phyloP scores from a whole-genome alignment of 345 rosid genomes.

The Hirschfeldia incana region DNA sequence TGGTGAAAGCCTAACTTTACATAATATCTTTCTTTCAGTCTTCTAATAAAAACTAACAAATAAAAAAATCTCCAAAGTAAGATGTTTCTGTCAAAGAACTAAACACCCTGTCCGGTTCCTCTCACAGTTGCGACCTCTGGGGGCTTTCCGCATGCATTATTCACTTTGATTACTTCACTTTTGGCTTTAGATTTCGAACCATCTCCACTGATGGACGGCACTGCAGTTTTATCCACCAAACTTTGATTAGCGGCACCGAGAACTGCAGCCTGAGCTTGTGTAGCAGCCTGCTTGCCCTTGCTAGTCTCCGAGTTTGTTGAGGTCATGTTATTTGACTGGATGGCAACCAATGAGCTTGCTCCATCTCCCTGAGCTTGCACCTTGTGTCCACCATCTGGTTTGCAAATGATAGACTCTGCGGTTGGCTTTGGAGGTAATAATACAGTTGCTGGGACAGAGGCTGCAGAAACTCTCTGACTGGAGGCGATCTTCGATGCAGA shows the following conservation, averaged over 20 bases:
- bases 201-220: constrained; percentile 18
- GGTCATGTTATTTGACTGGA: constrained; percentile 30
- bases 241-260: neutral
- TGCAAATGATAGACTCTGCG: constrained; percentile 33
- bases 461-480: constrained; percentile 35
- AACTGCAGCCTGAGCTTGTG: constrained; percentile 28
- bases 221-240: constrained; percentile 4
- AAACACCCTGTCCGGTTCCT: constrained; percentile 38
- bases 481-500: constrained; percentile 30
- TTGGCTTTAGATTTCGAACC: constrained; percentile 19
- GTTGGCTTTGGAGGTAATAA: constrained; percentile 35
- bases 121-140: constrained; percentile 28
- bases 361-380: constrained; percentile 35
- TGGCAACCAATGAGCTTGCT: constrained; percentile 13
- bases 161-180: constrained; percentile 29
- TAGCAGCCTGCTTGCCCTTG: constrained; percentile 28
- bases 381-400: constrained; percentile 29
- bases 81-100: constrained; percentile 22
- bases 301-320: constrained; percentile 31
- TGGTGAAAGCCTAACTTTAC: constrained; percentile 25
- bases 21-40: constrained; percentile 16
- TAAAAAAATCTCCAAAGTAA: constrained; percentile 12
- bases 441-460: constrained; percentile 33
- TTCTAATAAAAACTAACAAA: constrained; percentile 1
- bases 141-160: constrained; percentile 21